Percentiles rank a stretch among this genome's conserved stretches.
Evolutionary conservation across 2,329 filamentous ascomycete species (phyloP).

Genomic region (Beauveria scarabaeidicola): DNA sequence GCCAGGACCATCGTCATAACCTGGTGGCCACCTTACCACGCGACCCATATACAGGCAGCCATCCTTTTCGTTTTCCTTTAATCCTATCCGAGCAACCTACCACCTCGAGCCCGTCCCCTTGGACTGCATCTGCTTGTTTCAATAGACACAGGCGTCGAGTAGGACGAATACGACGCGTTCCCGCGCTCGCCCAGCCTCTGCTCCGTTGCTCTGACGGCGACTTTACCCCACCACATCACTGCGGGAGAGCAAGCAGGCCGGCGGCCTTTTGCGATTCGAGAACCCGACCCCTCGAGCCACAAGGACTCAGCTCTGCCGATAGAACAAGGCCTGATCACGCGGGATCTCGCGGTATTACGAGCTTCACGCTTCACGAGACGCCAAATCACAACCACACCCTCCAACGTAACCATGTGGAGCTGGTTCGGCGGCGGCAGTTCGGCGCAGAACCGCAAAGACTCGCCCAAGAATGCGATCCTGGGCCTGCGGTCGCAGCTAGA

Average conservation of each 20-base stretch:
- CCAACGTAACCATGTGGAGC: constrained; percentile 53
- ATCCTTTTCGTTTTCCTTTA: not conserved
- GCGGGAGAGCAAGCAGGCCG: not conserved
- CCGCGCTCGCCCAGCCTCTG: not conserved
- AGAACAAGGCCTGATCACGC: not conserved
- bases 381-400: not conserved
- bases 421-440: constrained; percentile 86
- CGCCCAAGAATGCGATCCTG: constrained; percentile 93
- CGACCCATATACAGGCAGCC: constrained; percentile 3
- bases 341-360: not conserved
- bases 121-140: not conserved
- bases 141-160: not conserved
- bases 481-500: constrained; percentile 80
- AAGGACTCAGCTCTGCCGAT: not conserved
- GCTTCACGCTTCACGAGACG: constrained; percentile 1
- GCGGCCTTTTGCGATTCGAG: constrained; percentile 1
- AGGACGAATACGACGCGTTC: not conserved
- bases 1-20: constrained; percentile 21
- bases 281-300: not conserved
- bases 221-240: constrained; percentile 1
- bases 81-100: not conserved
- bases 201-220: constrained; percentile 2
- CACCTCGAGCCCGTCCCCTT: not conserved
- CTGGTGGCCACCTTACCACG: constrained; percentile 3
- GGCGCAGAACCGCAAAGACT: constrained; percentile 82